These are phyloP conservation scores for Rosa hybrid DNA, from an alignment of 331 rosid genomes.

Conservation along the genomic window DNA sequence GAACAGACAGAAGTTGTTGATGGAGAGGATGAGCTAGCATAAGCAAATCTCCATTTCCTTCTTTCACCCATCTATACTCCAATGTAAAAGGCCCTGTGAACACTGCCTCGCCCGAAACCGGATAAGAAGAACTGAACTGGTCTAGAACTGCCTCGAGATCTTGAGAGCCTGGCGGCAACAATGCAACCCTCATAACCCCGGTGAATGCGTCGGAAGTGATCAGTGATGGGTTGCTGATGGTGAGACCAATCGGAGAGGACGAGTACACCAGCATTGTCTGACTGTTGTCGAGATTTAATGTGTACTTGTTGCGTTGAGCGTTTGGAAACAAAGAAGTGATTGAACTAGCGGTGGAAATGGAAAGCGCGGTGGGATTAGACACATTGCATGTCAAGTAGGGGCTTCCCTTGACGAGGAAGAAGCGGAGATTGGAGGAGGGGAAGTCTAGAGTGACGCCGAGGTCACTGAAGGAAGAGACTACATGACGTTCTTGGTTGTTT, in stretches of 20 bases:
- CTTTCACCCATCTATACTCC: conserved; percentile 66
- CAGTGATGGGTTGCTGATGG: conserved; percentile 28
- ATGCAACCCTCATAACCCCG: conserved; percentile 54
- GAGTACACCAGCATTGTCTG: conserved; percentile 58
- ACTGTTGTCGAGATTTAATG: conserved; percentile 48
- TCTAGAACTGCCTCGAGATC: conserved; percentile 52
- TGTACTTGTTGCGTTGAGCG: conserved; percentile 47
- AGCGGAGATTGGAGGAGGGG: conserved; percentile 58
- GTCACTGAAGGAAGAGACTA: conserved; percentile 56
- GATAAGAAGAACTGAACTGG: conserved; percentile 55
- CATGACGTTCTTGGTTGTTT: conserved; percentile 32
- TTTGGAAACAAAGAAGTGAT: conserved; percentile 50
- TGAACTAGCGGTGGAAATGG: conserved; percentile 52
- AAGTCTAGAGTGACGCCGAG: conserved; percentile 63
- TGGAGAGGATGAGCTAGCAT: conserved; percentile 83
- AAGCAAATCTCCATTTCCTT: conserved; percentile 65
- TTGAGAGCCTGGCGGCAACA: conserved; percentile 42
- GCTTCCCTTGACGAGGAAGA: conserved; percentile 74
- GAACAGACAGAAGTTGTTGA: conserved; percentile 47
- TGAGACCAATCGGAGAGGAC: conserved; percentile 45
- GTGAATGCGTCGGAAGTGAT: conserved; percentile 50
- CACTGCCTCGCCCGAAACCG: conserved; percentile 56
- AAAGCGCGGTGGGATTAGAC: conserved; percentile 32
- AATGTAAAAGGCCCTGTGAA: conserved; percentile 52
- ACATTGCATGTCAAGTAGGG: conserved; percentile 61